Conservation (phyloP, 257 asterid genomes). For the Voacanga thouarsii region DNA sequence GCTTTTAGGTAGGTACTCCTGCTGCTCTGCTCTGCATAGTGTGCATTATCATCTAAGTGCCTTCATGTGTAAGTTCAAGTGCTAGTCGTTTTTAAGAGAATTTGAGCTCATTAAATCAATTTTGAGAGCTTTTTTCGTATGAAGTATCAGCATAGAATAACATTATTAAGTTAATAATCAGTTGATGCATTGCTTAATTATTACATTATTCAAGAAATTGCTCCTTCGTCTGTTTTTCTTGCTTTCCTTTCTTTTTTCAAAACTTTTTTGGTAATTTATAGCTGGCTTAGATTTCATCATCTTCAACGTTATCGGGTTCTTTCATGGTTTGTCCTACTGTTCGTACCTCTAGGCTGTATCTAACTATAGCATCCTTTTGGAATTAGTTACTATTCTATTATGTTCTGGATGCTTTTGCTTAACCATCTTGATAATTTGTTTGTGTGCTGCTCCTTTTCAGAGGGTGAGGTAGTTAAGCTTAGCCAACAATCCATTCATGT, state of each 20-base stretch:
- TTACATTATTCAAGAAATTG: not conserved
- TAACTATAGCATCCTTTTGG: not conserved
- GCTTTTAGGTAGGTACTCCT: conserved; percentile 48
- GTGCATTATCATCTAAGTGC: not conserved
- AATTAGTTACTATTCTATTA: not conserved
- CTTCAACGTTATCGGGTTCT: not conserved
- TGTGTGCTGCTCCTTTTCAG: conserved; percentile 30
- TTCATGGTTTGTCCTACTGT: not conserved
- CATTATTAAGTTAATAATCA: not conserved
- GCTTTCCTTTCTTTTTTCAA: not conserved
- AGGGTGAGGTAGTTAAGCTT: conserved; percentile 76
- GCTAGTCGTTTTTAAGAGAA: no score
- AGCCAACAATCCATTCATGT: conserved; percentile 54
- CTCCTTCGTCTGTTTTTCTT: no score
- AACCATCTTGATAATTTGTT: not conserved
- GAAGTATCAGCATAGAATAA: not conserved
- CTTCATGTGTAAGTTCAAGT: not conserved
- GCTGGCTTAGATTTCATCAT: not conserved
- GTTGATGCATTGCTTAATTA: not conserved
- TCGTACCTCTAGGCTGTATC: not conserved
- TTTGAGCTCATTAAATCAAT: not conserved
- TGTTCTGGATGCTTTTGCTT: not conserved
- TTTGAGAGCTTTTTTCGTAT: not conserved
- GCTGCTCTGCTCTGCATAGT: not conserved
- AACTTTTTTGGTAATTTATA: not conserved